Evolutionary conservation across 2,329 filamentous ascomycete genomes (phyloP).

Genomic region (Aspergillus ochraceoroseus): DNA sequence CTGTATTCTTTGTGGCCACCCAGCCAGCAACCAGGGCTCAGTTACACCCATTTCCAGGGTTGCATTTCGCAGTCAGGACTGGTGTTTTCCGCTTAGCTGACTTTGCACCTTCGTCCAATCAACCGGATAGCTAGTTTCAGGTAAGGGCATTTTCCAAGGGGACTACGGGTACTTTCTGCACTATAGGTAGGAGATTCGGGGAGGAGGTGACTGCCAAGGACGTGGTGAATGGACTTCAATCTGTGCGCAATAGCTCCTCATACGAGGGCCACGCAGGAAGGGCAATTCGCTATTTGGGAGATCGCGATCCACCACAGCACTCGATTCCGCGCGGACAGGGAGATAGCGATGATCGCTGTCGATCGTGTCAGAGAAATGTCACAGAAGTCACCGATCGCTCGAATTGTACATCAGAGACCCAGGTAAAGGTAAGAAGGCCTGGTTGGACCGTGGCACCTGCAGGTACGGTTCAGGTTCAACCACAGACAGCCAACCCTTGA

Average conservation of each 20-base stretch:
- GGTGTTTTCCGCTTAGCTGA: neutral
- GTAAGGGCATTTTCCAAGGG: slow-evolving; percentile 3
- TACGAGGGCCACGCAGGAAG: too few relatives aligned
- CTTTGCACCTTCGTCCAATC: slow-evolving; percentile 3
- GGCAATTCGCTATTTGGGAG: too few relatives aligned
- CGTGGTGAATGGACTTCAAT: neutral
- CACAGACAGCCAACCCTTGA: too few relatives aligned
- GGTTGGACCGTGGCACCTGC: too few relatives aligned
- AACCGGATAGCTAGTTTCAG: slow-evolving; percentile 11
- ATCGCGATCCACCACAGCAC: too few relatives aligned
- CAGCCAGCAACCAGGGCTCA: slow-evolving; percentile 2
- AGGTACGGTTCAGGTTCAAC: too few relatives aligned
- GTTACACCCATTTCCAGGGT: slow-evolving; percentile 3
- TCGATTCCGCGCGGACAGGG: slow-evolving; percentile 2
- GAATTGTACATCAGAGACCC: neutral
- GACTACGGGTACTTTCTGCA: too few relatives aligned
- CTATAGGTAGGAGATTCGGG: too few relatives aligned
- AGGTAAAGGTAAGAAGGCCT: too few relatives aligned
- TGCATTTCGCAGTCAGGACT: slow-evolving; percentile 10
- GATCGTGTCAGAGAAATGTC: slow-evolving; percentile 19
- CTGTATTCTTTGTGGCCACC: slow-evolving; percentile 5
- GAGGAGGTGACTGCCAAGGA: too few relatives aligned
- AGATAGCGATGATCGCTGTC: slow-evolving; percentile 11
- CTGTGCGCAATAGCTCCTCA: slow-evolving; percentile 1
- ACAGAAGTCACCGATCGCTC: slow-evolving; percentile 6